Conservation (phyloP, 208 protist genomes). For the Trichomonas vaginalis region DNA sequence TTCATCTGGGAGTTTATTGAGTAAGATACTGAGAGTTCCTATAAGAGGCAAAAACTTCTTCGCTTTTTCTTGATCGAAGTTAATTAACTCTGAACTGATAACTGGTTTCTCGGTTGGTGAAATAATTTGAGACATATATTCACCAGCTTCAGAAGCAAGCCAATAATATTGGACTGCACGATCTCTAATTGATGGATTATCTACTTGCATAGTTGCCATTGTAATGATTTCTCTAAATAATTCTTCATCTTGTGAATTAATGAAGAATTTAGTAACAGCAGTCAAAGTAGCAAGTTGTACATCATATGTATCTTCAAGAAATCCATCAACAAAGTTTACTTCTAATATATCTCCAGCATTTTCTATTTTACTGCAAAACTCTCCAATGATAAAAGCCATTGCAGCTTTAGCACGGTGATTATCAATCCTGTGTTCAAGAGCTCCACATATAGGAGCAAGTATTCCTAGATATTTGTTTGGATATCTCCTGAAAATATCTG, state of each 20-base stretch:
- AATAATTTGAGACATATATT: neutral
- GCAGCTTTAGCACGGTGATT: neutral
- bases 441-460: slow-evolving; percentile 57
- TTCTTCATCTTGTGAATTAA: neutral
- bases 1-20: neutral
- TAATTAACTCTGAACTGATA: too few species aligned
- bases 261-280: neutral
- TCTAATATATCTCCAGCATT: slow-evolving; percentile 76
- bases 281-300: neutral
- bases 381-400: slow-evolving; percentile 14
- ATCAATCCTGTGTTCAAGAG: slow-evolving; percentile 48
- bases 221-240: neutral
- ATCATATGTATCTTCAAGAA: neutral
- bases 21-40: neutral
- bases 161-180: neutral
- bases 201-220: neutral
- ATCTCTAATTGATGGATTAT: neutral
- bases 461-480: slow-evolving; percentile 46
- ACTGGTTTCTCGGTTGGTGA: too few species aligned
- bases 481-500: slow-evolving; percentile 79
- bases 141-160: neutral
- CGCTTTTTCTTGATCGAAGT: neutral
- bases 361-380: slow-evolving; percentile 81
- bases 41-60: neutral
- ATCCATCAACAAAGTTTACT: neutral